phyloP scores from a whole-genome alignment of 1,284 basidiomycete genomes.

The Fistulina hepatica region DNA sequence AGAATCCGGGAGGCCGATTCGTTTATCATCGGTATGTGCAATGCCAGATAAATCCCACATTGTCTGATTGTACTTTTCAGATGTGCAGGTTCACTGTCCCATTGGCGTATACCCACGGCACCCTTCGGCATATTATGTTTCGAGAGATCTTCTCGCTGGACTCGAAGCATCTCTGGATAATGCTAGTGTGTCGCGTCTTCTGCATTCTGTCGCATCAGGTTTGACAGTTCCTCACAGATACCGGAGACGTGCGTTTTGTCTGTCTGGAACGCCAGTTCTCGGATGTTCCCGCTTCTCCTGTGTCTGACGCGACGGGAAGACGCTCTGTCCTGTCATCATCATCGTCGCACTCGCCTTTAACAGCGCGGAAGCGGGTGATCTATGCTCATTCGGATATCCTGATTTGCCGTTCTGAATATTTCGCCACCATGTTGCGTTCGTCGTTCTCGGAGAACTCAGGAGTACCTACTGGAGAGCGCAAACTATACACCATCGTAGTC shows the following conservation, averaged over 20 bases:
- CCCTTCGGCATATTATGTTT: slow-evolving; percentile 54
- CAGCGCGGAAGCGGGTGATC: slow-evolving; percentile 57
- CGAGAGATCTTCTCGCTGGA: slow-evolving; percentile 49
- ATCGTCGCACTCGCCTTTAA: slow-evolving; percentile 34
- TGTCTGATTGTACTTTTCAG: neutral
- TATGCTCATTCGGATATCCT: slow-evolving; percentile 78
- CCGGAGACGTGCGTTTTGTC: slow-evolving; percentile 47
- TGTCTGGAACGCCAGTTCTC: slow-evolving; percentile 49
- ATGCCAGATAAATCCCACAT: neutral
- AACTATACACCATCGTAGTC: slow-evolving; percentile 56
- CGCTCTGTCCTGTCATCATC: slow-evolving; percentile 20
- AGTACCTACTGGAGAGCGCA: slow-evolving; percentile 37
- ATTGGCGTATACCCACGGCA: slow-evolving; percentile 54
- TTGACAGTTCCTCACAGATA: slow-evolving; percentile 25
- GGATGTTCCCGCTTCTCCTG: slow-evolving; percentile 20
- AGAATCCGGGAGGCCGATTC: slow-evolving; percentile 51
- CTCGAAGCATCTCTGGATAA: slow-evolving; percentile 55
- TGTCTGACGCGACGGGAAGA: slow-evolving; percentile 2
- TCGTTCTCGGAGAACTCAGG: slow-evolving; percentile 52
- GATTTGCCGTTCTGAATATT: slow-evolving; percentile 65
- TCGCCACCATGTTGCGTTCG: slow-evolving; percentile 67
- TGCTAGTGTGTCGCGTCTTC: slow-evolving; percentile 34
- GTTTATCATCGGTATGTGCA: slow-evolving; percentile 42
- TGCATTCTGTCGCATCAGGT: neutral
- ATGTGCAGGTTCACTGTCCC: slow-evolving; percentile 58